Conservation (phyloP, 2,329 filamentous ascomycete species). For the Colletotrichum sp. region DNA sequence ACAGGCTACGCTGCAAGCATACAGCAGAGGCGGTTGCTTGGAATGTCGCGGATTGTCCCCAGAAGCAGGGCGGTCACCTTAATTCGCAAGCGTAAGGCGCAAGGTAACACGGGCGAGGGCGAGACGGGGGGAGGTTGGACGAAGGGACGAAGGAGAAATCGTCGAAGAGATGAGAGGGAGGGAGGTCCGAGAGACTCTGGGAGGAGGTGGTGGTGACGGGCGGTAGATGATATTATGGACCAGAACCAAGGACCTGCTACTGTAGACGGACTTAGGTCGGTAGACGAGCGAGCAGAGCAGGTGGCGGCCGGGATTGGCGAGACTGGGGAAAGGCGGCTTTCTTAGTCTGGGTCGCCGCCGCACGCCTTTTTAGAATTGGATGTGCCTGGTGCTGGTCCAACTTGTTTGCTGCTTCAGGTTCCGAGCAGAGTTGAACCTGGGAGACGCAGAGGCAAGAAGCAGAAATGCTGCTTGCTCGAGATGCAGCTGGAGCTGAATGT, state of each 20-base stretch:
- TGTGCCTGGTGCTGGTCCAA: neutral
- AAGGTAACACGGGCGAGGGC: neutral
- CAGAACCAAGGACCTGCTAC: neutral
- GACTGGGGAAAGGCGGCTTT: neutral
- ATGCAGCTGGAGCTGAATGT: neutral
- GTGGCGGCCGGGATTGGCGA: neutral
- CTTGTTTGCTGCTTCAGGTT: neutral
- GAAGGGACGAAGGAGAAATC: constrained; percentile 8
- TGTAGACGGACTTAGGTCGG: neutral
- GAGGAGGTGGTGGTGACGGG: neutral
- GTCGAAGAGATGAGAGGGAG: constrained; percentile 3
- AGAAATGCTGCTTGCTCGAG: neutral
- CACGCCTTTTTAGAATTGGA: neutral
- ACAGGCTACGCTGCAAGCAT: neutral
- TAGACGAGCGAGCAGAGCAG: neutral
- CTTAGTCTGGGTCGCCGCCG: neutral
- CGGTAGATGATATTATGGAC: constrained; percentile 7
- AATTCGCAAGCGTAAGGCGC: neutral
- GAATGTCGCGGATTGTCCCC: constrained; percentile 10
- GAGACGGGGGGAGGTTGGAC: constrained; percentile 8
- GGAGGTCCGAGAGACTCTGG: constrained; percentile 11
- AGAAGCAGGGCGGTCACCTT: neutral
- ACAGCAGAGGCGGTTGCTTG: neutral
- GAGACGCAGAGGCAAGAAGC: neutral
- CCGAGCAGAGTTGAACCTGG: neutral